A percentile compares a stretch with the other conserved stretches of the same genome.
phyloP scores from a whole-genome alignment of 345 rosid genomes.

The Aquilaria malaccensis region DNA sequence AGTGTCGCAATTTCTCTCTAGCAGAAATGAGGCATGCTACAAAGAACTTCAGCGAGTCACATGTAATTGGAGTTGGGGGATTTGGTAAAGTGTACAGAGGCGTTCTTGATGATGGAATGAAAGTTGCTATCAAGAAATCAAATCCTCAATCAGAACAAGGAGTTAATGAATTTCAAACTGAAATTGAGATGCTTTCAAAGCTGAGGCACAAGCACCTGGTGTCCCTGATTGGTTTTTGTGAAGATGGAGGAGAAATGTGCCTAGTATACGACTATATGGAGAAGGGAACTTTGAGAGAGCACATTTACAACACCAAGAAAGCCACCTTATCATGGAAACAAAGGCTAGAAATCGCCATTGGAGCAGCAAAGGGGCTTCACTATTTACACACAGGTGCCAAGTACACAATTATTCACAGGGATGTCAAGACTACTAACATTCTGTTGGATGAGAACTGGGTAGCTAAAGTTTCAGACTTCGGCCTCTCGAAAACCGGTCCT shows the following conservation, averaged over 20 bases:
- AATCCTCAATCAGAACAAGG: conserved; percentile 15
- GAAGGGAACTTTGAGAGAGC: conserved; percentile 33
- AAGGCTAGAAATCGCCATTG: conserved; percentile 34
- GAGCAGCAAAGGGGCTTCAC: conserved; percentile 41
- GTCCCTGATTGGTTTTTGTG: conserved; percentile 13
- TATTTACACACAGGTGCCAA: conserved; percentile 38
- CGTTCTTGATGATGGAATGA: conserved; percentile 22
- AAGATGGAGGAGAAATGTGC: conserved; percentile 13
- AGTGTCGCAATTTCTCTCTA: conserved; percentile 62
- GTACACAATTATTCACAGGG: conserved; percentile 35
- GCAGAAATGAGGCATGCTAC: conserved; percentile 49
- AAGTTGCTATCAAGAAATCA: conserved; percentile 31
- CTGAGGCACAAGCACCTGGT: conserved; percentile 15
- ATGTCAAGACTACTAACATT: conserved; percentile 38
- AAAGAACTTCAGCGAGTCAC: conserved; percentile 30
- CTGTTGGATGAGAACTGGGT: conserved; percentile 33
- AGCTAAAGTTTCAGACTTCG: conserved; percentile 43
- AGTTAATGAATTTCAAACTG: conserved; percentile 8
- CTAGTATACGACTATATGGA: conserved; percentile 38
- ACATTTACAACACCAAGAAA: conserved; percentile 28
- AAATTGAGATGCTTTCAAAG: conserved; percentile 13
- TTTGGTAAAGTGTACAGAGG: conserved; percentile 42
- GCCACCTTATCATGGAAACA: conserved; percentile 36
- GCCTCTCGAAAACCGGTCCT: conserved; percentile 36
- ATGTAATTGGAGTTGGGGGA: conserved; percentile 35